phyloP scores from a whole-genome alignment of 2,329 filamentous ascomycete genomes.

The Nothophaeocryptopus gaeumannii region DNA sequence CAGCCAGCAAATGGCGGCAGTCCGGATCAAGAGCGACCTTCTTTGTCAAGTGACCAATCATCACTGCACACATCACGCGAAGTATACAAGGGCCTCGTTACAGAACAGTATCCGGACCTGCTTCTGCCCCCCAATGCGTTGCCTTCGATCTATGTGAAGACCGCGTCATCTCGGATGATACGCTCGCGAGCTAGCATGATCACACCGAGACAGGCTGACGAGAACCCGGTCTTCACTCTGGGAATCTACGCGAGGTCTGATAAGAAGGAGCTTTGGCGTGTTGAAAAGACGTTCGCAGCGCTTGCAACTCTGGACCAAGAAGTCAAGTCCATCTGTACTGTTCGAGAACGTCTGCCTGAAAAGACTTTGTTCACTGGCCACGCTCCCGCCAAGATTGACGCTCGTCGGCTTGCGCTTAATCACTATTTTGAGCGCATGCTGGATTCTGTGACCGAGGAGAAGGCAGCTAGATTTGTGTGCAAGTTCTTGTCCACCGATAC shows the following conservation, averaged over 20 bases:
- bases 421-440: constrained; percentile 81
- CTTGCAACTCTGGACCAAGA: constrained; percentile 78
- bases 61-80: constrained; percentile 36
- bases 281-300: constrained; percentile 86
- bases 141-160: constrained; percentile 77
- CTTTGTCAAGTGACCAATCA: constrained; percentile 25
- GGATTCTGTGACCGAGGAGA: constrained; percentile 75
- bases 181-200: constrained; percentile 84
- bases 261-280: constrained; percentile 79
- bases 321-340: constrained; percentile 69
- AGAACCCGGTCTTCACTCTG: constrained; percentile 90
- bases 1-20: constrained; percentile 22
- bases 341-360: constrained; percentile 77
- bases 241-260: constrained; percentile 77
- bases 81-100: constrained; percentile 75
- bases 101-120: constrained; percentile 82
- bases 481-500: constrained; percentile 74
- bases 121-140: constrained; percentile 85
- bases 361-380: constrained; percentile 85
- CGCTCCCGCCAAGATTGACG: constrained; percentile 88
- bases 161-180: constrained; percentile 91
- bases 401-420: constrained; percentile 75
- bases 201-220: constrained; percentile 74
- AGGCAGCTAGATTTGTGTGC: constrained; percentile 77
- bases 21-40: constrained; percentile 28